Conservation (phyloP, 345 rosid species). For the Eutrema yunnanense region DNA sequence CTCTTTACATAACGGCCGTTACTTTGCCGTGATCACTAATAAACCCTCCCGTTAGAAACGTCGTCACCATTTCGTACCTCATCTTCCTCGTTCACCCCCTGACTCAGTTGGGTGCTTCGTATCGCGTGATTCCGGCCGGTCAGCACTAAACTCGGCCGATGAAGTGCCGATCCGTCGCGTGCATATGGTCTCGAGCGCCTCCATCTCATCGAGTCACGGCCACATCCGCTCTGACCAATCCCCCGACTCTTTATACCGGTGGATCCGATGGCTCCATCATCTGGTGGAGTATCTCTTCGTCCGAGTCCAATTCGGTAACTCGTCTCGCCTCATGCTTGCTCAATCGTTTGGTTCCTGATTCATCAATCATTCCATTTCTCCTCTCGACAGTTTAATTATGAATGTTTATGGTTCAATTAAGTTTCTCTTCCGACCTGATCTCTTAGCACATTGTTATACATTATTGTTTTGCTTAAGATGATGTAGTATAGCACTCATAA, state of each 20-base stretch:
- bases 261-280: slow-evolving; percentile 95
- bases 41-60: slow-evolving; percentile 16
- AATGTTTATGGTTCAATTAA: neutral
- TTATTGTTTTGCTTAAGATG: neutral
- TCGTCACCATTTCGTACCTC: neutral
- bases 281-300: slow-evolving; percentile 72
- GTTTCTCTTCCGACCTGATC: neutral
- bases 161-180: slow-evolving; percentile 92
- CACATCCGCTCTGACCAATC: slow-evolving; percentile 44
- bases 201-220: slow-evolving; percentile 68
- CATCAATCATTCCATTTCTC: neutral
- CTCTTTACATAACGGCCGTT: neutral
- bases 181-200: slow-evolving; percentile 72
- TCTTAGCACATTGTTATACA: neutral
- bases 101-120: neutral
- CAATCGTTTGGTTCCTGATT: slow-evolving; percentile 4
- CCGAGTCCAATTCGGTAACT: slow-evolving; percentile 48
- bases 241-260: slow-evolving; percentile 84
- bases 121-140: slow-evolving; percentile 4
- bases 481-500: neutral
- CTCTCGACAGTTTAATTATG: neutral
- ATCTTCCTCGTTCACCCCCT: neutral
- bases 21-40: neutral
- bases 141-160: slow-evolving; percentile 26
- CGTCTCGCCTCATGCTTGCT: neutral